Evolutionary conservation across 192 early-diverging fungal genomes (phyloP).

Genomic region (Coemansia sp.): DNA sequence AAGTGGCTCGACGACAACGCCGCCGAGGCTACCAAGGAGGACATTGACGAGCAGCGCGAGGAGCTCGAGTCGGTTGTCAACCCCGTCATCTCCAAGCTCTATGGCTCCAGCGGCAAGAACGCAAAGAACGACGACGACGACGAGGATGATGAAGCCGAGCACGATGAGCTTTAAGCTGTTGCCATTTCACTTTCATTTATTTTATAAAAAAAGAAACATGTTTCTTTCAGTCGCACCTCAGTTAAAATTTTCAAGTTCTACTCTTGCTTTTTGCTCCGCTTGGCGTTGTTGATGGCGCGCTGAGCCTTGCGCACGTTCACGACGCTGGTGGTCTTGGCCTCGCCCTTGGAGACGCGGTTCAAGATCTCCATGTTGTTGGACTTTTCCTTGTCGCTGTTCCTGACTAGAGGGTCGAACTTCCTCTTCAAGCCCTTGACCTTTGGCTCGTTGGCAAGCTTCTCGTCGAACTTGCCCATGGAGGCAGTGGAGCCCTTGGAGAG

Average conservation of each 20-base stretch:
- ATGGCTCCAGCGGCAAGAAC: slow-evolving; percentile 58
- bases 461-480: slow-evolving; percentile 90
- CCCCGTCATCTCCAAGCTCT: slow-evolving; percentile 93
- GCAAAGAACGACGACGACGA: slow-evolving; percentile 59
- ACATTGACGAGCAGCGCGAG: slow-evolving; percentile 94
- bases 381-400: slow-evolving; percentile 70
- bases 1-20: slow-evolving; percentile 88
- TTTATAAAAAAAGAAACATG: neutral
- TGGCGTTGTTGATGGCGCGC: slow-evolving; percentile 47
- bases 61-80: slow-evolving; percentile 93
- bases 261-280: slow-evolving; percentile 28
- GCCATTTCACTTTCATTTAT: neutral
- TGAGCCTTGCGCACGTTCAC: slow-evolving; percentile 54
- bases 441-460: slow-evolving; percentile 74
- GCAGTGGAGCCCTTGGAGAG: slow-evolving; percentile 86
- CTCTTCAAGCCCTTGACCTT: slow-evolving; percentile 80
- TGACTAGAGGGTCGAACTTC: slow-evolving; percentile 66
- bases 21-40: slow-evolving; percentile 88
- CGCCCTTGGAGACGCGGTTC: slow-evolving; percentile 63
- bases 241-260: neutral
- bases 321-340: slow-evolving; percentile 27
- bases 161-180: slow-evolving; percentile 54
- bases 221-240: too few species aligned
- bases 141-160: slow-evolving; percentile 43
- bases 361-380: slow-evolving; percentile 66